phyloP scores from a whole-genome alignment of 2,329 filamentous ascomycete genomes.

The Colletotrichum horii region DNA sequence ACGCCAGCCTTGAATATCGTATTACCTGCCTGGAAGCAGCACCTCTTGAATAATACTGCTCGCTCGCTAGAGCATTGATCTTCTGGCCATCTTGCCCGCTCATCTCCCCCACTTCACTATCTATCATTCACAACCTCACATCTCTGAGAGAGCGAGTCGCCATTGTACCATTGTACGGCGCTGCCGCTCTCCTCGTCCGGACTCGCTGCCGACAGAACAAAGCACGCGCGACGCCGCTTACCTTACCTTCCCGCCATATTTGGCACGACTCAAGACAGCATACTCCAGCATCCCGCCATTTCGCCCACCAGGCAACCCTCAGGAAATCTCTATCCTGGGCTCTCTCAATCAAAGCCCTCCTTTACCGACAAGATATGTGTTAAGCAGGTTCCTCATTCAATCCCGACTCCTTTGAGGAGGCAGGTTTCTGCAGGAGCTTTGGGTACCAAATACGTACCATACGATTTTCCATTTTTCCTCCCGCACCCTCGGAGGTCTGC shows the following conservation, averaged over 20 bases:
- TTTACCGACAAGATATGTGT: constrained; percentile 16
- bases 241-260: background rate
- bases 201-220: background rate
- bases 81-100: background rate
- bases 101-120: background rate
- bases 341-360: constrained; percentile 15
- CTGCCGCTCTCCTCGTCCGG: background rate
- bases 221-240: background rate
- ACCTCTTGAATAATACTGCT: constrained; percentile 16
- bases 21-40: constrained; percentile 22
- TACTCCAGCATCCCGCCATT: background rate
- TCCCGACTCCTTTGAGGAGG: constrained; percentile 75
- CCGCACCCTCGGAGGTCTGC: background rate
- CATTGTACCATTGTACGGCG: background rate
- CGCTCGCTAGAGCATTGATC: constrained; percentile 2
- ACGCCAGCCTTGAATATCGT: constrained; percentile 21
- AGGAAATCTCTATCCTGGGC: constrained; percentile 35
- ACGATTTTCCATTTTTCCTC: background rate
- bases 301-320: constrained; percentile 5
- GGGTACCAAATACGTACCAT: constrained; percentile 15
- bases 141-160: background rate
- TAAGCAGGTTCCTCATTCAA: constrained; percentile 23
- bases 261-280: background rate
- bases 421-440: constrained; percentile 78
- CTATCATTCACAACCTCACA: background rate